Evolutionary conservation across 2,329 filamentous ascomycete species (phyloP).

Genomic region (Setomelanomma holmii): DNA sequence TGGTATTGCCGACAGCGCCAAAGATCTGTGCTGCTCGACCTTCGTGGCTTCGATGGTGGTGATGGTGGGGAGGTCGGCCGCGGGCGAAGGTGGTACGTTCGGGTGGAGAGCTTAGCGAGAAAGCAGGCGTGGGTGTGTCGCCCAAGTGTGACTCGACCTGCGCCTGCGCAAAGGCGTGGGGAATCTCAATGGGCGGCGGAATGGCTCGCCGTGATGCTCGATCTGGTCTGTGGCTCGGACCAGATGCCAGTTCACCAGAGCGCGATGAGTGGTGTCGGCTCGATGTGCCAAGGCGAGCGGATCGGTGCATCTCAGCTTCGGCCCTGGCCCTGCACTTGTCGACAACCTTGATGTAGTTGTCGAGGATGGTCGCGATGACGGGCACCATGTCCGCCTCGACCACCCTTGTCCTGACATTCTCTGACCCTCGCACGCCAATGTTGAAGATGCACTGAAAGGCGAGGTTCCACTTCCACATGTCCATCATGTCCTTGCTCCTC

Average conservation of each 20-base stretch:
- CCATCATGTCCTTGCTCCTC: constrained; percentile 97
- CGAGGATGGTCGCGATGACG: constrained; percentile 95
- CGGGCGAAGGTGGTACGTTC: constrained; percentile 71
- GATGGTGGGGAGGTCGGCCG: constrained; percentile 61
- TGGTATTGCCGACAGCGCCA: constrained; percentile 29
- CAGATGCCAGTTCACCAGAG: constrained; percentile 46
- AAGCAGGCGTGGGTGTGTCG: constrained; percentile 67
- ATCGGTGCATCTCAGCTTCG: constrained; percentile 76
- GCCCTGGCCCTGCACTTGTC: constrained; percentile 89
- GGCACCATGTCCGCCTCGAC: constrained; percentile 99
- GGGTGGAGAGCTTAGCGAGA: constrained; percentile 73
- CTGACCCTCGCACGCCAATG: constrained; percentile 94
- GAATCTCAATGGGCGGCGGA: constrained; percentile 84
- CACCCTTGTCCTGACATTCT: constrained; percentile 90
- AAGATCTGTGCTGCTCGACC: constrained; percentile 42
- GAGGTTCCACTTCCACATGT: constrained; percentile 99
- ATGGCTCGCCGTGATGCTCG: constrained; percentile 71
- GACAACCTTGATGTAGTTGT: constrained; percentile 97
- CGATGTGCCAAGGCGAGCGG: constrained; percentile 54
- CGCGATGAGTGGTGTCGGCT: constrained; percentile 51
- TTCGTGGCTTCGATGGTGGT: constrained; percentile 58
- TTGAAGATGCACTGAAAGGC: constrained; percentile 99
- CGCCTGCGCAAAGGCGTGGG: constrained; percentile 57
- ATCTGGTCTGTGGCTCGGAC: constrained; percentile 51
- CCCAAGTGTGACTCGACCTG: constrained; percentile 61